Conservation (phyloP, 176 grass and related monocot genomes). For the Microstegium vimineum region DNA sequence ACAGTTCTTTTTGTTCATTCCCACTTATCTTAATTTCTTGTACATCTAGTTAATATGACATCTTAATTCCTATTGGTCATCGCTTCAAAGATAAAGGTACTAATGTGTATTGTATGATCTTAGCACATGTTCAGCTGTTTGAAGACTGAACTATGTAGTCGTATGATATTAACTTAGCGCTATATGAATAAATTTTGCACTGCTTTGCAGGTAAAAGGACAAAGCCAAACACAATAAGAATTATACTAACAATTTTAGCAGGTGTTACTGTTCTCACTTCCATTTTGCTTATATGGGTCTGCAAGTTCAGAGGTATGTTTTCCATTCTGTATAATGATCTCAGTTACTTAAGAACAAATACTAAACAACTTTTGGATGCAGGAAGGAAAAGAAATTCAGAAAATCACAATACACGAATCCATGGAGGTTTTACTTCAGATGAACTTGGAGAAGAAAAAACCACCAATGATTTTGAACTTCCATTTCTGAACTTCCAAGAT, state of each 20-base stretch:
- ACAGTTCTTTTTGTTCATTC: too few species aligned
- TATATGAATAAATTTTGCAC: background rate
- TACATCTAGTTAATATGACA: background rate
- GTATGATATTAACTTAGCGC: background rate
- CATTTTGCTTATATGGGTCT: background rate
- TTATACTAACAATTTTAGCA: background rate
- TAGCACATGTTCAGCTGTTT: background rate
- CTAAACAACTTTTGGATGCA: background rate
- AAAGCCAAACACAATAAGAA: background rate
- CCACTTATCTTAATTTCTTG: background rate
- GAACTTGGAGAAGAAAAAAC: background rate
- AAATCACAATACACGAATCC: background rate
- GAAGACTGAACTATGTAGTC: background rate
- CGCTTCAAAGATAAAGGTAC: background rate
- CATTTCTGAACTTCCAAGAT: constrained; percentile 21
- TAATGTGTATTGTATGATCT: background rate
- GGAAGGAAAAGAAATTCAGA: background rate
- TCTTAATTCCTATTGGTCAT: background rate
- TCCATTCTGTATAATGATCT: background rate
- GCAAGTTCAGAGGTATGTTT: background rate
- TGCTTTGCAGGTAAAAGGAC: background rate
- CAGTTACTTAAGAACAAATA: background rate
- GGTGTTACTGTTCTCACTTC: background rate
- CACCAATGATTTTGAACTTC: background rate
- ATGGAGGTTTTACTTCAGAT: background rate